Percentiles rank a stretch among this genome's conserved stretches.
Conservation (phyloP, 2,329 filamentous ascomycete genomes). For the Cladosporium colombiae region DNA sequence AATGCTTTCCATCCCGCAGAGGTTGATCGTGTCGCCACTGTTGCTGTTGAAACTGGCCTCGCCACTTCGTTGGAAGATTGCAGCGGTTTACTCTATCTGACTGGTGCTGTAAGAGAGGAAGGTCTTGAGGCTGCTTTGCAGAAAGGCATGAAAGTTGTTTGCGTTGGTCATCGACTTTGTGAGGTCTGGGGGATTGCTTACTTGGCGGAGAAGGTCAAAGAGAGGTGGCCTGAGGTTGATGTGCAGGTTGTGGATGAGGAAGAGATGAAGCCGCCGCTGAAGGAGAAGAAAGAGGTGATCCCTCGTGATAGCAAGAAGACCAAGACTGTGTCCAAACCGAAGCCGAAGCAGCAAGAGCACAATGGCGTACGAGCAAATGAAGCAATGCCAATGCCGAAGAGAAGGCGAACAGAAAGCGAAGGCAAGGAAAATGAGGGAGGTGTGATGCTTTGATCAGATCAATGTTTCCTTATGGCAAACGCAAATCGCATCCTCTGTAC, state of each 20-base stretch:
- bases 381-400: neutral
- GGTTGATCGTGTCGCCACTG: slow-evolving; percentile 9
- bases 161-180: slow-evolving; percentile 15
- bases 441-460: neutral
- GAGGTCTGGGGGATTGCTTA: slow-evolving; percentile 15
- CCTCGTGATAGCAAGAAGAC: neutral
- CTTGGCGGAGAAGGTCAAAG: slow-evolving; percentile 13
- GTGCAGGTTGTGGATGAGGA: slow-evolving; percentile 14
- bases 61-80: neutral
- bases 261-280: neutral
- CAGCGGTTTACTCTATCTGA: slow-evolving; percentile 12
- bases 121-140: slow-evolving; percentile 11
- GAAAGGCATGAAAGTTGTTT: slow-evolving; percentile 14
- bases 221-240: slow-evolving; percentile 6
- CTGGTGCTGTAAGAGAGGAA: slow-evolving; percentile 10
- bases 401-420: neutral
- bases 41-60: neutral
- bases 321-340: neutral
- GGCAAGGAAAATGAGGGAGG: slow-evolving; percentile 6
- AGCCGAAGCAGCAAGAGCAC: neutral
- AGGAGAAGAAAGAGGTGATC: neutral
- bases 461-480: neutral
- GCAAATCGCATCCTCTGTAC: neutral
- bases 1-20: slow-evolving; percentile 18
- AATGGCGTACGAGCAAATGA: neutral